Percentiles rank a stretch among this genome's conserved stretches.
Evolutionary conservation across 805 yeast species (phyloP).

Genomic region (Jamesozyma spencerorum): DNA sequence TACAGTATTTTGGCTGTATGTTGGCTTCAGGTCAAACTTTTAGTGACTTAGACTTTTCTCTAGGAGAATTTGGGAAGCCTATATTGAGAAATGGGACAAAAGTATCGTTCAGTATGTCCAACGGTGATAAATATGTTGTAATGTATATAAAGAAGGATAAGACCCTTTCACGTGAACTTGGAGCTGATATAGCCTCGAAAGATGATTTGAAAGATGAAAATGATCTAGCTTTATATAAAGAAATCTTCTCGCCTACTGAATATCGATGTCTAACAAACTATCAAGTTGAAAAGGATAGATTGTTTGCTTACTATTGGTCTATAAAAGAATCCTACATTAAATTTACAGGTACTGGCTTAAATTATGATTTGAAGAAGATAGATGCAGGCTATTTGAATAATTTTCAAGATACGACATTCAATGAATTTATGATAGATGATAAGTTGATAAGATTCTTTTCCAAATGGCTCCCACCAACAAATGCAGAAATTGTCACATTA

Average conservation of each 20-base stretch:
- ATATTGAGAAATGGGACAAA: conserved; percentile 16
- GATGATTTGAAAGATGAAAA: conserved; percentile 11
- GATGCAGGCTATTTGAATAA: conserved; percentile 20
- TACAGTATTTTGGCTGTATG: conserved; percentile 37
- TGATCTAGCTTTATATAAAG: conserved; percentile 32
- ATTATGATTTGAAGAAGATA: conserved; percentile 26
- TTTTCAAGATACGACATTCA: conserved; percentile 1
- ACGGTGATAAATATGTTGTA: conserved; percentile 43
- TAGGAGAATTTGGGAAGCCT: conserved; percentile 52
- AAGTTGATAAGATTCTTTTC: conserved; percentile 14
- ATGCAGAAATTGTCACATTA: conserved; percentile 12
- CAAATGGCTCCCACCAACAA: conserved; percentile 14
- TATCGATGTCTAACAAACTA: conserved; percentile 22
- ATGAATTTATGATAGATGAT: conserved; percentile 6
- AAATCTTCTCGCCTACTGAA: conserved; percentile 36
- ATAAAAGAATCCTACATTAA: conserved; percentile 71
- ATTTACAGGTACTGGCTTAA: conserved; percentile 52
- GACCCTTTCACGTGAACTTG: conserved; percentile 26
- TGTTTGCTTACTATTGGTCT: conserved; percentile 64
- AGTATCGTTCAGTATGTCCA: conserved; percentile 48
- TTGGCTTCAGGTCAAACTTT: conserved; percentile 14
- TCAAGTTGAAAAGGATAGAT: conserved; percentile 16
- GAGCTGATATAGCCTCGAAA: conserved; percentile 40
- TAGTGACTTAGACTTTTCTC: conserved; percentile 20
- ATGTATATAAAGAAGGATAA: conserved; percentile 33